A percentile compares a stretch with the other conserved stretches of the same genome.
Evolutionary conservation across 306 rosid species (phyloP).

Genomic region (Elaeagnus macrophylla): DNA sequence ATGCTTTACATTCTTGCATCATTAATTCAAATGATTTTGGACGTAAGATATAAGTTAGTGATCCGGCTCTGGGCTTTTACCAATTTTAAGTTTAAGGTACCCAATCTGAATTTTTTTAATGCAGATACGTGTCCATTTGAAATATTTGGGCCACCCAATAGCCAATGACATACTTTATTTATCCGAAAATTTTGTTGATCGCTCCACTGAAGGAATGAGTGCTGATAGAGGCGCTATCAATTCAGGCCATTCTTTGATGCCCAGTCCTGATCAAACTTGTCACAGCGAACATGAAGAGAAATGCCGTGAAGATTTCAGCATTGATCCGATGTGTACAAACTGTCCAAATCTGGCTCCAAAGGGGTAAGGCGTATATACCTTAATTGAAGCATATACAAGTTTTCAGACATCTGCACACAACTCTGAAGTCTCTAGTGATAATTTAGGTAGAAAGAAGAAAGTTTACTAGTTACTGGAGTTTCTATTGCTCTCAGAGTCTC

Average conservation of each 20-base stretch:
- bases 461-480: no score
- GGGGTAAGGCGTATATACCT: conserved; percentile 41
- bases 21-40: neutral
- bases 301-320: conserved; percentile 37
- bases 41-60: neutral
- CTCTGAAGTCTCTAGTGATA: no score
- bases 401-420: no score
- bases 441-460: no score
- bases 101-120: conserved; percentile 5
- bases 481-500: no score
- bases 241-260: conserved; percentile 24
- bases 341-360: conserved; percentile 81
- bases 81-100: neutral
- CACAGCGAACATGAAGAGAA: conserved; percentile 28
- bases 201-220: conserved; percentile 32
- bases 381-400: neutral
- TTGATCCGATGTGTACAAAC: conserved; percentile 84
- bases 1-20: no score
- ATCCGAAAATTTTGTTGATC: conserved; percentile 35
- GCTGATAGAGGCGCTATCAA: conserved; percentile 51
- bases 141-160: conserved; percentile 67
- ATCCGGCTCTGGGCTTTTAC: conserved; percentile 1
- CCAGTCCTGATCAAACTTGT: conserved; percentile 27
- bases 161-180: conserved; percentile 77
- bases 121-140: conserved; percentile 86